Conservation (phyloP, 495 filamentous ascomycete species). For the Glarea lozoyensis region DNA sequence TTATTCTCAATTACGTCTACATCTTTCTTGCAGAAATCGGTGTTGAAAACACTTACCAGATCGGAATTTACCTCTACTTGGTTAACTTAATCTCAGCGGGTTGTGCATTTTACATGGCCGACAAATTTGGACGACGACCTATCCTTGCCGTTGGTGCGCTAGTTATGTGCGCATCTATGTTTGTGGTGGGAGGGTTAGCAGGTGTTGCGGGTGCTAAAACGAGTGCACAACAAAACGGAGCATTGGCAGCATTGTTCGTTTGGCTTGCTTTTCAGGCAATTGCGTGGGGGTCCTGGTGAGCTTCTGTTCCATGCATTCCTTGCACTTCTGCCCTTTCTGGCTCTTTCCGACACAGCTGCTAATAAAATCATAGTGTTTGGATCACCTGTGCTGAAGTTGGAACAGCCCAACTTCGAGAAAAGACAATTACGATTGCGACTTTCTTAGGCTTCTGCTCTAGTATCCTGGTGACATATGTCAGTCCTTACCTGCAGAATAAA, state of each 20-base stretch:
- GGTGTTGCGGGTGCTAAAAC: not conserved
- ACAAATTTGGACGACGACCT: not conserved
- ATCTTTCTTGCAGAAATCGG: no score
- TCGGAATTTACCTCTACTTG: no score
- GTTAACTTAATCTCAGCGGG: no score
- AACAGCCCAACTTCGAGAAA: not conserved
- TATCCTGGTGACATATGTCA: slow-evolving; percentile 5
- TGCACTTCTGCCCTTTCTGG: not conserved
- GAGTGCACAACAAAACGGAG: no score
- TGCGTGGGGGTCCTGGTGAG: no score
- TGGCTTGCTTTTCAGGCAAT: no score
- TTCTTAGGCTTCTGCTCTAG: not conserved
- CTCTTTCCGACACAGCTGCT: not conserved
- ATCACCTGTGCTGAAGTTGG: not conserved
- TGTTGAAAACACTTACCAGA: no score
- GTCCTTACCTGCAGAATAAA: slow-evolving; percentile 21
- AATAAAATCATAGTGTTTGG: no score
- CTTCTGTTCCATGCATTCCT: not conserved
- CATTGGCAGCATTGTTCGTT: not conserved
- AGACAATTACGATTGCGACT: not conserved
- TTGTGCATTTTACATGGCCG: no score
- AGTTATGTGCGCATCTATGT: not conserved
- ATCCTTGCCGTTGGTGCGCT: not conserved
- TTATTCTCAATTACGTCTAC: no score
- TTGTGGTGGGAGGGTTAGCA: not conserved